Conservation (phyloP, 129 eudicot genomes). For the Apium graveolens region DNA sequence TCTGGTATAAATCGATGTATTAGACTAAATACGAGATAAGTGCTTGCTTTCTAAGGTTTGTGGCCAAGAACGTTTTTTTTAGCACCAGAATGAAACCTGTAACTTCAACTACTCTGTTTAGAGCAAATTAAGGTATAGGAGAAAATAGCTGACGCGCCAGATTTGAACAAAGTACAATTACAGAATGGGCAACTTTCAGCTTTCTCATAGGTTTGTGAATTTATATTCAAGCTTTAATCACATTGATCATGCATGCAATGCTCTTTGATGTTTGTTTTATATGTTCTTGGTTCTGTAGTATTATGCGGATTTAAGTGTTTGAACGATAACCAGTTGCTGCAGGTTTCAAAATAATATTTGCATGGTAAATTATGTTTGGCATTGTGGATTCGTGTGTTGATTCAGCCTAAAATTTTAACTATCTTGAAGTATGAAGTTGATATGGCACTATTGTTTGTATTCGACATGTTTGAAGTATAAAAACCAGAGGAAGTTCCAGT, state of each 20-base stretch:
- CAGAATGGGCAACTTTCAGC: conserved; percentile 26
- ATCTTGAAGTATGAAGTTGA: background rate
- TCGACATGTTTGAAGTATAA: background rate
- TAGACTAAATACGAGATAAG: background rate
- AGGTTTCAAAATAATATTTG: background rate
- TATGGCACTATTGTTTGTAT: background rate
- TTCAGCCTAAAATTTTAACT: background rate
- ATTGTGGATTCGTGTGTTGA: background rate
- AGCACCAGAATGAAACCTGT: no score
- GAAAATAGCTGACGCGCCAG: background rate
- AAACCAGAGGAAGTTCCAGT: background rate
- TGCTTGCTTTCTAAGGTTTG: no score
- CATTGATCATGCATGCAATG: background rate
- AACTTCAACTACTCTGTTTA: no score
- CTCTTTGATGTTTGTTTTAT: background rate
- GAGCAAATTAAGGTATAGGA: background rate
- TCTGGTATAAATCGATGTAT: no score
- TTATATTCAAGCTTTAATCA: background rate
- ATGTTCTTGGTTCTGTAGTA: background rate
- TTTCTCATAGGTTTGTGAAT: conserved; percentile 31
- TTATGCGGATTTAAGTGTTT: background rate
- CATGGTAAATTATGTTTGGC: background rate
- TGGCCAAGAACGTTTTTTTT: no score
- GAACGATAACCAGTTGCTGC: no score
- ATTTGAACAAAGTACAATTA: background rate